Evolutionary conservation across 2,329 filamentous ascomycete genomes (phyloP), one percentile per base, ranked within the genome.

Genomic region (Thelonectria rubi): DNA sequence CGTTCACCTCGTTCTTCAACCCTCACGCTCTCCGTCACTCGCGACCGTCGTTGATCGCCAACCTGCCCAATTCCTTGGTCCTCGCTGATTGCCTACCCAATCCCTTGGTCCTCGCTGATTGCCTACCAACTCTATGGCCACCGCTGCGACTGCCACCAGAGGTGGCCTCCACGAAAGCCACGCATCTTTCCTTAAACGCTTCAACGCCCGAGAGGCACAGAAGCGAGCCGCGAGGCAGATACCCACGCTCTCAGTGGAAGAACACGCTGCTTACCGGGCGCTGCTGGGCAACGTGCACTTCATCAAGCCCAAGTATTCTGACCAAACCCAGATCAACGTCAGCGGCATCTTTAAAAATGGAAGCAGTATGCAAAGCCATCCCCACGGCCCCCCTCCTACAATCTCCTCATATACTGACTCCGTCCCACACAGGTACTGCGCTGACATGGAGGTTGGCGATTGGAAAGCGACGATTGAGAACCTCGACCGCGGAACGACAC

Each of bases 261-360:
- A 72, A 48, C 47, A 72, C 24, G 54, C 65, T 45, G 48, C 49
- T n/a, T 48, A 71, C 32, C 45, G 58, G 24, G 60, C 62, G 43
- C 37, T 68, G 58, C 57, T 71, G 3, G 55, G 59, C 46, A 55
- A 52, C 7, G 52, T 71, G 7, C 42, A 37, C 56, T 71, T 70
- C 10, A 62, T 71, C 15, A 64, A 66, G 55, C 68, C 57, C 0
- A 69, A 63, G 18, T 69, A 68, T 55, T 65, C 63, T 48, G 26
- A 63, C 17, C 7, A 67, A 58, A 69, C 58, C 10, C 32, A 69
- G 49, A 69, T 72, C 24, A 72, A 72, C 26, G 40, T 72, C 14
- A 59, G 46, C 40, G 57, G 67, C 12, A 67, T 72, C 32, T 67
- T 61, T 10, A 55, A 56, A 70, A 70, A 65, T 71, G 43, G 69